These are phyloP conservation scores for Chaetomiaceae sp. DNA, from an alignment of 2,329 filamentous ascomycete species.

Conservation along the genomic window DNA sequence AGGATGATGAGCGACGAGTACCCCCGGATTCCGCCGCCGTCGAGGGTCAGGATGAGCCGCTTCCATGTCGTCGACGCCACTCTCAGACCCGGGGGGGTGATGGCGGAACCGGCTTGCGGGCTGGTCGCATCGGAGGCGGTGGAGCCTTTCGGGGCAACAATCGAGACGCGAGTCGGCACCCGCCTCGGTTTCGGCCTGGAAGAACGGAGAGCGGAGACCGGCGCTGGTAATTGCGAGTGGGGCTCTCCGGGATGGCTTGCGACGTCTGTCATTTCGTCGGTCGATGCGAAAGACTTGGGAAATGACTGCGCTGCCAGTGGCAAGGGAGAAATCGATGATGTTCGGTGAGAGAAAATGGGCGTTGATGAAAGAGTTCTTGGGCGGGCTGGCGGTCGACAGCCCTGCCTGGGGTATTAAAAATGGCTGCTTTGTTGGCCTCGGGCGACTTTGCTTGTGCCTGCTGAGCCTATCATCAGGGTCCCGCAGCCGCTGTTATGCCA, in stretches of 20 bases:
- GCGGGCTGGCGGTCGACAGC: not conserved
- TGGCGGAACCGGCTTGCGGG: constrained; percentile 1
- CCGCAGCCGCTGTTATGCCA: not conserved
- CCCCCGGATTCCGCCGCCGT: constrained; percentile 26
- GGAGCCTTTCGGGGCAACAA: constrained; percentile 17
- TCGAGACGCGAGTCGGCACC: constrained; percentile 23
- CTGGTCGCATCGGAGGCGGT: constrained; percentile 10
- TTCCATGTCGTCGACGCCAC: constrained; percentile 25
- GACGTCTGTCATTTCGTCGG: constrained; percentile 23
- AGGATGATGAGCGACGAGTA: constrained; percentile 26
- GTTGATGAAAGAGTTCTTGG: not conserved
- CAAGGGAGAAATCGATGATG: not conserved
- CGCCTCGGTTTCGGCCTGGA: constrained; percentile 15
- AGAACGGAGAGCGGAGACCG: constrained; percentile 18
- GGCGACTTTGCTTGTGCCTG: too few relatives aligned
- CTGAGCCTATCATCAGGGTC: constrained; percentile 4
- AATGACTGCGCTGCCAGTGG: constrained; percentile 2
- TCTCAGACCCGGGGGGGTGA: constrained; percentile 13
- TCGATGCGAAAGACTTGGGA: not conserved
- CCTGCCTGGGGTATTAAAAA: constrained; percentile 6
- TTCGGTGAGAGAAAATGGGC: constrained; percentile 16
- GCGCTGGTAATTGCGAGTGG: constrained; percentile 3
- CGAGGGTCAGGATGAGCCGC: constrained; percentile 24
- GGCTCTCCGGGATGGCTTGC: constrained; percentile 10
- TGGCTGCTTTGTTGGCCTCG: not conserved